Percentiles rank a stretch among this genome's conserved stretches.
Conservation (phyloP, 2,329 filamentous ascomycete genomes). For the Passalora sequoiae region DNA sequence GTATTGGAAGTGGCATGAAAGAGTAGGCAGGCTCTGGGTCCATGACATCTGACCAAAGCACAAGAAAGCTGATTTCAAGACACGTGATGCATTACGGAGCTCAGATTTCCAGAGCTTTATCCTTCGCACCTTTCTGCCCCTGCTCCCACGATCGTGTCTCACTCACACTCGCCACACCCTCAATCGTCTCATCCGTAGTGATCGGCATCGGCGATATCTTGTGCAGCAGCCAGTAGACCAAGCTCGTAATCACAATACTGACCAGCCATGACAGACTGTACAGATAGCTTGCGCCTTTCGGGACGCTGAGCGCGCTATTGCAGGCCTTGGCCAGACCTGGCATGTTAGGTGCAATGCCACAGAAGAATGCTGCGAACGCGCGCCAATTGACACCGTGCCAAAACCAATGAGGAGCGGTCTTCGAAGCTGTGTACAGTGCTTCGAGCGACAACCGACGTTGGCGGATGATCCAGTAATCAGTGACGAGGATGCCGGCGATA, state of each 20-base stretch:
- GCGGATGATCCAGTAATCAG: conserved; percentile 56
- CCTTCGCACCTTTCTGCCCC: background rate
- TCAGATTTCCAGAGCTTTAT: background rate
- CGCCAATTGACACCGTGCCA: conserved; percentile 53
- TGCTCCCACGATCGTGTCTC: background rate
- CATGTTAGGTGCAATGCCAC: conserved; percentile 52
- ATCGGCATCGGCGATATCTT: conserved; percentile 1
- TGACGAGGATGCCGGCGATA: conserved; percentile 55
- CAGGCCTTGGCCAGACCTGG: conserved; percentile 39
- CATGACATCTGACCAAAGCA: too few species aligned
- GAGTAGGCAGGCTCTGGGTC: too few species aligned
- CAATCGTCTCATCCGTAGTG: background rate
- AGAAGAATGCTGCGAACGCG: conserved; percentile 51
- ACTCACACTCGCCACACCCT: background rate
- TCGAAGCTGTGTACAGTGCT: conserved; percentile 39
- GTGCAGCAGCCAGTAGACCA: background rate
- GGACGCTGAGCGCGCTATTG: background rate
- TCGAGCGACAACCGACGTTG: conserved; percentile 44
- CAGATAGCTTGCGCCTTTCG: conserved; percentile 1
- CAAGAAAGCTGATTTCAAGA: too few species aligned
- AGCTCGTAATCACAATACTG: background rate
- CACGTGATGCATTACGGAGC: too few species aligned
- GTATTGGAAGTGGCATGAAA: too few species aligned
- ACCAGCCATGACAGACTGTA: conserved; percentile 1
- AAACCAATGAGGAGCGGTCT: conserved; percentile 41